Evolutionary conservation across 2,329 filamentous ascomycete genomes (phyloP).

Genomic region (Setomelanomma holmii): DNA sequence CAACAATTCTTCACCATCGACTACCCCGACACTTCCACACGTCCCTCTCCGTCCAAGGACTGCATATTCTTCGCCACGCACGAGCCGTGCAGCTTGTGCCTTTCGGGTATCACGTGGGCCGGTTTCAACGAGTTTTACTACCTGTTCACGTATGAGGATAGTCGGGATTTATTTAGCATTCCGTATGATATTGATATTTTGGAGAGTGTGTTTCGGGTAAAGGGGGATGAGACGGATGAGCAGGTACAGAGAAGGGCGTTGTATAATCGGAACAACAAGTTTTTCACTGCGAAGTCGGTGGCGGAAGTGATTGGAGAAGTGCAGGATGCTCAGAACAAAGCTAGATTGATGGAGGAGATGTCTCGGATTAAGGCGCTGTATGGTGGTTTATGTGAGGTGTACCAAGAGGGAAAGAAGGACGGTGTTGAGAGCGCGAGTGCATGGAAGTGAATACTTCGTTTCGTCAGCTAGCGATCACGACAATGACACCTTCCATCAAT

Average conservation of each 20-base stretch:
- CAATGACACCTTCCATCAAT: not conserved
- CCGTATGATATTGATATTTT: conserved; percentile 66
- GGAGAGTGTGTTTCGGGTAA: conserved; percentile 62
- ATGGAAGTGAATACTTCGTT: conserved; percentile 14
- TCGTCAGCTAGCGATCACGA: not conserved
- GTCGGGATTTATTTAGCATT: conserved; percentile 62
- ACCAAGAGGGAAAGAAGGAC: conserved; percentile 39
- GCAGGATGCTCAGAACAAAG: conserved; percentile 5
- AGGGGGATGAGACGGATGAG: conserved; percentile 33
- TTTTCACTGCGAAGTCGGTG: conserved; percentile 51
- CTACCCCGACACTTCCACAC: conserved; percentile 37
- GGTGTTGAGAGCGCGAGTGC: conserved; percentile 21
- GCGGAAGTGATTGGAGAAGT: conserved; percentile 31
- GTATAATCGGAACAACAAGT: conserved; percentile 65
- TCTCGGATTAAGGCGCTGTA: conserved; percentile 56
- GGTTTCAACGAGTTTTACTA: conserved; percentile 66
- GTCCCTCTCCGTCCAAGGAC: conserved; percentile 53
- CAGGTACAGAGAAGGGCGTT: conserved; percentile 52
- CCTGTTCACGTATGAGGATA: conserved; percentile 67
- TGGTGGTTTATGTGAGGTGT: conserved; percentile 18
- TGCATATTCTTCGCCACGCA: conserved; percentile 67
- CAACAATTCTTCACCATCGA: conserved; percentile 60
- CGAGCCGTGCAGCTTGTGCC: conserved; percentile 65
- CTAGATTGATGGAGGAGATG: conserved; percentile 48
- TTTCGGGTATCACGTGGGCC: conserved; percentile 65